Evolutionary conservation across 768 basidiomycete genomes (phyloP).

Genomic region (Chalciporus sphaerocephalus): DNA sequence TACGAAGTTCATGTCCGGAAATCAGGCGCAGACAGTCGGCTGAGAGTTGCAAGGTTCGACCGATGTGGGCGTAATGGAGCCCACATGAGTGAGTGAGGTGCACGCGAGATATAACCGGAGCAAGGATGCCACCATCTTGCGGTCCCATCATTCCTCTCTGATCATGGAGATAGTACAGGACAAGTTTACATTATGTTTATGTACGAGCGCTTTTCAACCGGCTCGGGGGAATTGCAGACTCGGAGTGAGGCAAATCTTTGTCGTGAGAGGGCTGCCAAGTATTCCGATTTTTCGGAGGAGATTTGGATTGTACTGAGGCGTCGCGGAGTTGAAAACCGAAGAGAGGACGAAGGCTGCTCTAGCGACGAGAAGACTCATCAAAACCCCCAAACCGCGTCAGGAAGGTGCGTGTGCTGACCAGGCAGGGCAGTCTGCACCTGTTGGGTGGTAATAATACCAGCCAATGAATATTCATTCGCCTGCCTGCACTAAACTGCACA

Average conservation of each 20-base stretch:
- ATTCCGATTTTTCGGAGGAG: not conserved
- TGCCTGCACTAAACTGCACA: slow-evolving; percentile 5
- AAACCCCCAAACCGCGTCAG: slow-evolving; percentile 6
- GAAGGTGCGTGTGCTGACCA: not conserved
- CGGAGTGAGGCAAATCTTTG: not conserved
- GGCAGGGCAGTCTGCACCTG: slow-evolving; percentile 5
- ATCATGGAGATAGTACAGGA: not conserved
- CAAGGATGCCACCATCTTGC: not conserved
- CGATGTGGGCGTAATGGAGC: slow-evolving; percentile 4
- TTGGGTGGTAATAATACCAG: slow-evolving; percentile 25
- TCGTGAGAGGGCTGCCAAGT: not conserved
- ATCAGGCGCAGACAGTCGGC: slow-evolving; percentile 11
- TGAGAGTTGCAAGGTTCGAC: not conserved
- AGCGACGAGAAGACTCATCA: not conserved
- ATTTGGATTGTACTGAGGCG: slow-evolving; percentile 5
- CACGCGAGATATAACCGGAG: slow-evolving; percentile 1
- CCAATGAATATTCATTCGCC: slow-evolving; percentile 17
- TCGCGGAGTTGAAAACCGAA: slow-evolving; percentile 31
- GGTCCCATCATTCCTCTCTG: slow-evolving; percentile 1
- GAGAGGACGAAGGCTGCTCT: not conserved
- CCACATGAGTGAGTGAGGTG: not conserved
- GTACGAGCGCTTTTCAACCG: slow-evolving; percentile 9
- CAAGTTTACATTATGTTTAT: slow-evolving; percentile 14
- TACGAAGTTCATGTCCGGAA: slow-evolving; percentile 23
- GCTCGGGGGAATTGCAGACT: not conserved